Evolutionary conservation across 768 basidiomycete genomes (phyloP).

Genomic region (Boletus huronensis): DNA sequence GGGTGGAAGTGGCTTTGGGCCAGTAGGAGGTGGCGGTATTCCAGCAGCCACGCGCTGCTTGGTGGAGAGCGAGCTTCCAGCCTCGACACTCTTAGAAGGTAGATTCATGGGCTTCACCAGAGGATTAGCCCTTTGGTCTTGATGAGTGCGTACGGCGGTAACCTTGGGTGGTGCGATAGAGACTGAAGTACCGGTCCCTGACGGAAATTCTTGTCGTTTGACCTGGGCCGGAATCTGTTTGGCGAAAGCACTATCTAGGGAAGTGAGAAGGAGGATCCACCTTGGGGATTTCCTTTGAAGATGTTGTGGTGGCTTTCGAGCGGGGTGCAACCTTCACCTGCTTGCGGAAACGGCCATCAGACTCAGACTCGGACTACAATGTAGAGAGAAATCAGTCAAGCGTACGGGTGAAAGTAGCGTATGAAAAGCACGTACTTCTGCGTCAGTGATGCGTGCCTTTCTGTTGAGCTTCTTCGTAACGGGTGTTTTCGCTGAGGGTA

Average conservation of each 20-base stretch:
- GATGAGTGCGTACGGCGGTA: slow-evolving; percentile 23
- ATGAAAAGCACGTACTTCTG: slow-evolving; percentile 12
- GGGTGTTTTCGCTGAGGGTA: background rate
- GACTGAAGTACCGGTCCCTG: background rate
- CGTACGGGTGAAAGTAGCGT: background rate
- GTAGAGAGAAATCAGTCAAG: background rate
- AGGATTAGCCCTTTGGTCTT: slow-evolving; percentile 30
- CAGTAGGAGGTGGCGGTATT: slow-evolving; percentile 33
- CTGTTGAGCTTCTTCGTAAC: slow-evolving; percentile 3
- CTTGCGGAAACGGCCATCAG: slow-evolving; percentile 2
- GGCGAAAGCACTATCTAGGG: background rate
- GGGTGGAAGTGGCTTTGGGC: slow-evolving; percentile 34
- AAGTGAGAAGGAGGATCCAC: slow-evolving; percentile 1
- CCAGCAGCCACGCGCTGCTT: slow-evolving; percentile 47
- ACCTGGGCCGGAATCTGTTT: background rate
- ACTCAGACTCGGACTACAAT: slow-evolving; percentile 19
- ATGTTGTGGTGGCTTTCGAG: background rate
- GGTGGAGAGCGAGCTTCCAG: slow-evolving; percentile 42
- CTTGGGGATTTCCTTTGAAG: slow-evolving; percentile 10
- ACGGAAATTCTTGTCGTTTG: slow-evolving; percentile 8
- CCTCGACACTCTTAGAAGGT: slow-evolving; percentile 21
- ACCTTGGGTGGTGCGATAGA: slow-evolving; percentile 15
- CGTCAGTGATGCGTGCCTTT: background rate
- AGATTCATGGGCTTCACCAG: slow-evolving; percentile 32
- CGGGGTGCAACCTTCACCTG: background rate